These are phyloP conservation scores for Pichia rugopelliculosa DNA, from an alignment of 805 yeast species.

Conservation along the genomic window DNA sequence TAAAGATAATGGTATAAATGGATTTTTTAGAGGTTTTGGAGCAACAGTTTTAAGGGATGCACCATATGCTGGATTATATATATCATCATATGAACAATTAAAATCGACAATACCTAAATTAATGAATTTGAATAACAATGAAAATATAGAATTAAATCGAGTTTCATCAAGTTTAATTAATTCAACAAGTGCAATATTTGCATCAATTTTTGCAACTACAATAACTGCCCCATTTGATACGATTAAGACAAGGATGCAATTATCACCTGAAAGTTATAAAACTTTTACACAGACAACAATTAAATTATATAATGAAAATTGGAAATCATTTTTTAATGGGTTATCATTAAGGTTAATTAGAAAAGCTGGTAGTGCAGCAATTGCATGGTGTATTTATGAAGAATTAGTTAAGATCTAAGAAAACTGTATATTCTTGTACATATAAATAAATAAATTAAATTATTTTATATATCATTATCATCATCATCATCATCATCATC, in stretches of 20 bases:
- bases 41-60: constrained; percentile 89
- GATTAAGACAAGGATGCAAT: constrained; percentile 84
- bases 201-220: constrained; percentile 76
- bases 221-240: constrained; percentile 95
- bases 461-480: not conserved
- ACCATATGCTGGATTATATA: constrained; percentile 93
- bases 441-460: too few species aligned
- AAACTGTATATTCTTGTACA: not conserved
- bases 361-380: constrained; percentile 88
- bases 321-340: constrained; percentile 69
- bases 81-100: constrained; percentile 72
- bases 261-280: constrained; percentile 44
- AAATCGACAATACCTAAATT: constrained; percentile 48
- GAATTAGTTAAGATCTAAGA: constrained; percentile 51
- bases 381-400: constrained; percentile 96
- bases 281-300: constrained; percentile 35
- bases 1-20: constrained; percentile 43
- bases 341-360: constrained; percentile 71
- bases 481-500: not conserved
- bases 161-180: constrained; percentile 47
- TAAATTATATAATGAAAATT: constrained; percentile 39
- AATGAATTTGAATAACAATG: constrained; percentile 16
- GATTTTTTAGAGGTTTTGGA: constrained; percentile 81
- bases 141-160: constrained; percentile 12
- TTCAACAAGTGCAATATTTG: constrained; percentile 63